Percentiles rank a stretch among this genome's conserved stretches.
These are phyloP conservation scores for Cryptosporidium viatorum DNA, from an alignment of 169 alveolate genomes.

Conservation along the genomic window DNA sequence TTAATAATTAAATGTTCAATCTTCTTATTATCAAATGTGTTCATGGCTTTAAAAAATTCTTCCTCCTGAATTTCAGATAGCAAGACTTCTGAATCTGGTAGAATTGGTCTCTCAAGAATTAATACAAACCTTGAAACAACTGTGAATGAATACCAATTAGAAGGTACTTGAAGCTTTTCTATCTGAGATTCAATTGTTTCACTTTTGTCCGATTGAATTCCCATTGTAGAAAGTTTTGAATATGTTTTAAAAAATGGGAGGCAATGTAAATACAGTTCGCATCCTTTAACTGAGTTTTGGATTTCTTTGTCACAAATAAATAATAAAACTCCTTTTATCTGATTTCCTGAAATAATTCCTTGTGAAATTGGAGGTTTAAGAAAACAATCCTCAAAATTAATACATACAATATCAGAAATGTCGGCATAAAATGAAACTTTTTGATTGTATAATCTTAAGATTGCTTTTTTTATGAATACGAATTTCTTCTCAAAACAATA, in stretches of 20 bases:
- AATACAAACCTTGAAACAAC: constrained; percentile 16
- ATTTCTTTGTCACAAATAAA: constrained; percentile 23
- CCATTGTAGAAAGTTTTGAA: neutral
- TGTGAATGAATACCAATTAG: constrained; percentile 29
- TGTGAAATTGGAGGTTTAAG: neutral
- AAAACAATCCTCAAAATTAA: constrained; percentile 15
- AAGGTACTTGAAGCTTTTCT: neutral
- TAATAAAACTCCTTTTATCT: neutral
- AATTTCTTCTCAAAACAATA: constrained; percentile 11
- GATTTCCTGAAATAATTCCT: neutral
- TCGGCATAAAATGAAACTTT: constrained; percentile 10
- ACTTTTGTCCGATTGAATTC: neutral
- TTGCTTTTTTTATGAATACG: constrained; percentile 21
- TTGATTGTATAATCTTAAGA: constrained; percentile 3
- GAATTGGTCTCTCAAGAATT: neutral
- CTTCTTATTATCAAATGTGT: neutral
- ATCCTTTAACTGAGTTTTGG: neutral
- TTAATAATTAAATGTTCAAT: neutral
- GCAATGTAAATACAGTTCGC: constrained; percentile 24
- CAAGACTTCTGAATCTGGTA: neutral
- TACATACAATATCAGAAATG: constrained; percentile 24
- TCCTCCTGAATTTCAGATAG: neutral
- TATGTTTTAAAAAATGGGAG: constrained; percentile 28
- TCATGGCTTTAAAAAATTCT: neutral
- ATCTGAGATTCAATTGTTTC: neutral